Evolutionary conservation across 495 filamentous ascomycete genomes (phyloP).

Genomic region (Xylaria venustula): DNA sequence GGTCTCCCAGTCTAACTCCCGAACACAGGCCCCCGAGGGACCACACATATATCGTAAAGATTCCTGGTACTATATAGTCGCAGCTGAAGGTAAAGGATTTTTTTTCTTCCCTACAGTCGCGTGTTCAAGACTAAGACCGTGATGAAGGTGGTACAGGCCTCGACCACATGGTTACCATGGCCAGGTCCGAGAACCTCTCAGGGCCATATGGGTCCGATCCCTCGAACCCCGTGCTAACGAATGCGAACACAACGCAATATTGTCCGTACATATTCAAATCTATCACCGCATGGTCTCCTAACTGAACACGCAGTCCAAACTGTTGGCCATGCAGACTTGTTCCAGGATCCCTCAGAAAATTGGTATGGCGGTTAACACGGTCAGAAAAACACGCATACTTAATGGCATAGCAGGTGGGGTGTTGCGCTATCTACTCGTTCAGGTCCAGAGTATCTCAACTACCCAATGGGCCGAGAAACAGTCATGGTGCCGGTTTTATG

Average conservation of each 20-base stretch:
- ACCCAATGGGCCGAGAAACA: slow-evolving; percentile 62
- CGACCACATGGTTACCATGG: slow-evolving; percentile 55
- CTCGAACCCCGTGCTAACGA: slow-evolving; percentile 55
- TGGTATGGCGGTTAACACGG: background rate
- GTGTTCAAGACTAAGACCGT: no score
- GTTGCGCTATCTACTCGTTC: slow-evolving; percentile 48
- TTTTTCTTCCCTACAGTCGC: no score
- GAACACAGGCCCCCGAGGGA: slow-evolving; percentile 54
- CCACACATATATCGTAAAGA: slow-evolving; percentile 64
- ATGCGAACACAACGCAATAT: slow-evolving; percentile 47
- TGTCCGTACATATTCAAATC: slow-evolving; percentile 29
- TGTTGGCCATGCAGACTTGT: slow-evolving; percentile 2
- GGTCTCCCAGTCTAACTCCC: background rate
- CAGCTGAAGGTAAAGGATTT: slow-evolving; percentile 60
- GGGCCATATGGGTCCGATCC: slow-evolving; percentile 58
- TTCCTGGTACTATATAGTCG: slow-evolving; percentile 63
- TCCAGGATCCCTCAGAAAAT: background rate
- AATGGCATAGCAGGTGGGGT: slow-evolving; percentile 32
- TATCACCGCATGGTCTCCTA: background rate
- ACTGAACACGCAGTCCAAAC: background rate
- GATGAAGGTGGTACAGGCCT: slow-evolving; percentile 62
- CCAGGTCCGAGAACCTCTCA: slow-evolving; percentile 41
- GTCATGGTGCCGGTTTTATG: slow-evolving; percentile 55
- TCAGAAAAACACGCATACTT: background rate
- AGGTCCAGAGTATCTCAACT: slow-evolving; percentile 44